Percentiles rank a stretch among this genome's conserved stretches.
Evolutionary conservation across 2,329 filamentous ascomycete species (phyloP).

Genomic region (Microthyrium microscopicum): DNA sequence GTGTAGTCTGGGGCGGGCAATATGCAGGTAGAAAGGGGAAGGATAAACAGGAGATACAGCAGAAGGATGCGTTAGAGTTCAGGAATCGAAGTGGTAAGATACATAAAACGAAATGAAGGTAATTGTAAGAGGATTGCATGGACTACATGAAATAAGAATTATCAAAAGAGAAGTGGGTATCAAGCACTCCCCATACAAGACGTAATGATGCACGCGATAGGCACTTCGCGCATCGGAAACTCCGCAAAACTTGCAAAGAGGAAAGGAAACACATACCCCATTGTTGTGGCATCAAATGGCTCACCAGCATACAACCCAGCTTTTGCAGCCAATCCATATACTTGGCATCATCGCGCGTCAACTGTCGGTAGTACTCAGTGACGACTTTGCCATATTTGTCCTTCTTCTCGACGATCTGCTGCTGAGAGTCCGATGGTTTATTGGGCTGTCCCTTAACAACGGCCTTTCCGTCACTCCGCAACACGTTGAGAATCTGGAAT

Average conservation of each 20-base stretch:
- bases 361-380: conserved; percentile 36
- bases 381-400: conserved; percentile 37
- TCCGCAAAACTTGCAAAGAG: neutral
- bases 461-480: too few relatives aligned
- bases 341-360: conserved; percentile 33
- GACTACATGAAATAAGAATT: too few relatives aligned
- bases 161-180: too few relatives aligned
- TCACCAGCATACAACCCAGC: conserved; percentile 40
- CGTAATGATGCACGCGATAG: neutral
- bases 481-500: too few relatives aligned
- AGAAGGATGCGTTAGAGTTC: too few relatives aligned
- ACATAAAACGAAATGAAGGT: too few relatives aligned
- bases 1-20: neutral
- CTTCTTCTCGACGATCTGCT: conserved; percentile 33
- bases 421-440: conserved; percentile 32
- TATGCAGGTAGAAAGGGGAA: too few relatives aligned
- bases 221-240: too few relatives aligned
- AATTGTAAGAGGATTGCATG: too few relatives aligned
- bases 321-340: conserved; percentile 41
- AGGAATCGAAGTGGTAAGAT: too few relatives aligned
- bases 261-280: conserved; percentile 6
- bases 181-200: neutral
- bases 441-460: conserved; percentile 27
- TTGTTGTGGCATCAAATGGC: conserved; percentile 28
- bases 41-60: too few relatives aligned